These are phyloP conservation scores for Poronia punctata DNA, from an alignment of 495 filamentous ascomycete genomes.

Conservation along the genomic window DNA sequence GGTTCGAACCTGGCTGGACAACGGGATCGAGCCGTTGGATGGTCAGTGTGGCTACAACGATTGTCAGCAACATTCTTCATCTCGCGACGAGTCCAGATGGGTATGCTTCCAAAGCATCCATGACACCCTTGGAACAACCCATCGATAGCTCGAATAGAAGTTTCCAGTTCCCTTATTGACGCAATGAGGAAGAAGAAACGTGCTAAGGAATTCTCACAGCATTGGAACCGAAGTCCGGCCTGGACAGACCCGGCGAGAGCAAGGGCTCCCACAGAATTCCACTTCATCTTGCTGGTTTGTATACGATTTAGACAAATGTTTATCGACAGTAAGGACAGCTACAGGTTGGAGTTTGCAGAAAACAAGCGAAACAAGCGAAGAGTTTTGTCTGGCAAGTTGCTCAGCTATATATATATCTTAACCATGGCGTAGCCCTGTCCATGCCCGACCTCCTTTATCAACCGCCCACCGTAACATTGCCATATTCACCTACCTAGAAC, in stretches of 20 bases:
- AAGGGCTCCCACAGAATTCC: conserved; percentile 28
- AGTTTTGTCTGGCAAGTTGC: neutral
- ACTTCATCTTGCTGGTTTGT: conserved; percentile 37
- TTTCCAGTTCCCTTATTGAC: no score
- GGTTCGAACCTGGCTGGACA: conserved; percentile 38
- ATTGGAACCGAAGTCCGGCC: conserved; percentile 45
- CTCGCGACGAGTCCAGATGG: no score
- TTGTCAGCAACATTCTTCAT: no score
- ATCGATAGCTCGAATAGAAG: no score
- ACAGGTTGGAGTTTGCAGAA: neutral
- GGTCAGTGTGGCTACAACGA: conserved; percentile 39
- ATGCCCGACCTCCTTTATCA: neutral
- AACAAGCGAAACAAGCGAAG: neutral
- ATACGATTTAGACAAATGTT: neutral
- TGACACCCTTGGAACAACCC: no score
- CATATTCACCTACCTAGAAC: neutral
- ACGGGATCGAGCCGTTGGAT: conserved; percentile 44
- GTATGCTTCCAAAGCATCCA: no score
- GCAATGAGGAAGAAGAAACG: no score
- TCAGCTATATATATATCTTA: no score
- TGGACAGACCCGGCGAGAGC: conserved; percentile 33
- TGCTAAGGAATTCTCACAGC: no score
- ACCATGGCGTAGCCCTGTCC: no score
- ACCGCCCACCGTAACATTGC: neutral
- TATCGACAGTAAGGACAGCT: neutral